phyloP scores from a whole-genome alignment of 192 early-diverging fungal genomes.

The Coemansia sp. region DNA sequence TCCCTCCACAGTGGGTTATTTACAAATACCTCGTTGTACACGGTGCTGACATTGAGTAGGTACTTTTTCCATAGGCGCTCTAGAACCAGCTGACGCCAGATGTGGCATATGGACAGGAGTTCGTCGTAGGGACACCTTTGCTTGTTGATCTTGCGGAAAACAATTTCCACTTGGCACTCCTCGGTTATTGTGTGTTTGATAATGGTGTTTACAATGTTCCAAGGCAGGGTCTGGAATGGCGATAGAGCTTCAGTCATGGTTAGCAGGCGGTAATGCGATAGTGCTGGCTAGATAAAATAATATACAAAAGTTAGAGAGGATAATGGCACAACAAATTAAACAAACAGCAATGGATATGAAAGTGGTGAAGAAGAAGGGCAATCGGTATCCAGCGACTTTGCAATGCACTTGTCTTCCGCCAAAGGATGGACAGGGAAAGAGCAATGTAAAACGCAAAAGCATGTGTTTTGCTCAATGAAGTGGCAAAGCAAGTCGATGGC shows the following conservation, averaged over 20 bases:
- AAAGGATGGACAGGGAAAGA: neutral
- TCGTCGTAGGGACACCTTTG: neutral
- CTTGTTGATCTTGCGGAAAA: neutral
- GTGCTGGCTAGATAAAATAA: neutral
- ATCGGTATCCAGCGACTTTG: neutral
- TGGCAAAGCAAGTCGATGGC: neutral
- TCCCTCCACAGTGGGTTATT: constrained; percentile 3
- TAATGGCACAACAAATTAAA: neutral
- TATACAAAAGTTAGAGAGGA: neutral
- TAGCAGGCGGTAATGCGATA: neutral
- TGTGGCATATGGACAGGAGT: neutral
- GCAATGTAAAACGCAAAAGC: neutral
- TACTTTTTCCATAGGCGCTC: constrained; percentile 2
- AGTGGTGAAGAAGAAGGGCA: neutral
- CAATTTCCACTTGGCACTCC: neutral
- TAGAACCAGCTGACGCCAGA: neutral
- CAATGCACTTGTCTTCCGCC: neutral
- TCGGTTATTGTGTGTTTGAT: constrained; percentile 1
- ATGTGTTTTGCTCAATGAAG: neutral
- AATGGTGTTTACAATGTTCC: constrained; percentile 5
- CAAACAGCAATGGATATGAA: neutral
- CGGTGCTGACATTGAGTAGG: neutral
- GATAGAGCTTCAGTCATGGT: neutral
- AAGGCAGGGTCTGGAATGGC: neutral
- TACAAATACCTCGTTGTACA: neutral